Evolutionary conservation across 768 basidiomycete genomes (phyloP).

Genomic region (Paxillus rubicundulus): DNA sequence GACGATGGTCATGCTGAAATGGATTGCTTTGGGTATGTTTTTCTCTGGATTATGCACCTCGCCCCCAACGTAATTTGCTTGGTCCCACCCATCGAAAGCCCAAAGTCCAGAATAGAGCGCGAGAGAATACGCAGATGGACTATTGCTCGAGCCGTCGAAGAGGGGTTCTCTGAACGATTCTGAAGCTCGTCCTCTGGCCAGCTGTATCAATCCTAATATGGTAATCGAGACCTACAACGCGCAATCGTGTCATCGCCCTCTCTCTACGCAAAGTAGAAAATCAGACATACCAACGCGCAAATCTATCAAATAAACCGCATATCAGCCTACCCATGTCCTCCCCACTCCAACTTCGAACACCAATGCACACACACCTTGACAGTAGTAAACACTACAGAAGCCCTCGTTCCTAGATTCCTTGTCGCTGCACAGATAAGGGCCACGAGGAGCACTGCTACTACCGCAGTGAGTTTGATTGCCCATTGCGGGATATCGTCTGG

Average conservation of each 20-base stretch:
- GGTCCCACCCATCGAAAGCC: constrained; percentile 98
- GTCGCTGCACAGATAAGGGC: constrained; percentile 77
- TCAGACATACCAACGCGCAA: constrained; percentile 55
- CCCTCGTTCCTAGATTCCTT: constrained; percentile 72
- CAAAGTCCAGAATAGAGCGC: constrained; percentile 93
- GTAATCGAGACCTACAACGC: constrained; percentile 60
- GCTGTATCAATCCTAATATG: constrained; percentile 74
- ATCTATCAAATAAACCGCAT: constrained; percentile 38
- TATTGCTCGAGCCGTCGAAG: constrained; percentile 70
- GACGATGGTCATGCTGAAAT: constrained; percentile 85
- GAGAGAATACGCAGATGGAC: constrained; percentile 85
- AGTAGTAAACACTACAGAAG: constrained; percentile 82
- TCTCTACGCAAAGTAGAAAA: neutral
- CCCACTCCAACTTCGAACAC: neutral
- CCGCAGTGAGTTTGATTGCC: constrained; percentile 87
- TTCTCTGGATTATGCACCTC: constrained; percentile 80
- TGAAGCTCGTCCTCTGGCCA: constrained; percentile 68
- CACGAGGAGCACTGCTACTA: constrained; percentile 67
- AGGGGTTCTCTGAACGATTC: constrained; percentile 63
- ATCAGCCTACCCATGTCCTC: constrained; percentile 1
- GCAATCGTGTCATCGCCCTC: neutral
- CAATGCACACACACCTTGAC: constrained; percentile 61
- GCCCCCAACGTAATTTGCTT: constrained; percentile 87
- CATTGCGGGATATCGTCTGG: constrained; percentile 82
- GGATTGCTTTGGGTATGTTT: constrained; percentile 87